Evolutionary conservation across 2,329 filamentous ascomycete genomes (phyloP).

Genomic region (Pestalotiopsis fici): DNA sequence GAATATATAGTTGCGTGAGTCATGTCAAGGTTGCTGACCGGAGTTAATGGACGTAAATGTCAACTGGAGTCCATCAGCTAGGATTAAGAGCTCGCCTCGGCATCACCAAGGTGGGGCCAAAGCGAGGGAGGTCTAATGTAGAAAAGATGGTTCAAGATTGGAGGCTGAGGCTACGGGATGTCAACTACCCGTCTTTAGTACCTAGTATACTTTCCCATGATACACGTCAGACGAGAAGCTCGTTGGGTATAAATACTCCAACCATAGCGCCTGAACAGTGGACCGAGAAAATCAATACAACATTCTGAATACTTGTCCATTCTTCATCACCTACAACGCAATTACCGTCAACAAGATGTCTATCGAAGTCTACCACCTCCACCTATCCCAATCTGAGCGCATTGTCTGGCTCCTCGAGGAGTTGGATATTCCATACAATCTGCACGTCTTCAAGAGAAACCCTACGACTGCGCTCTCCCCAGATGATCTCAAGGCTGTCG

Average conservation of each 20-base stretch:
- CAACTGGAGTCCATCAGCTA: background rate
- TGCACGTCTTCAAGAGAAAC: conserved; percentile 9
- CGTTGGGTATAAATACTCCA: too few relatives aligned
- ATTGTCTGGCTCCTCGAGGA: conserved; percentile 20
- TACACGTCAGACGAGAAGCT: too few relatives aligned
- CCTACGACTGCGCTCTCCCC: conserved; percentile 9
- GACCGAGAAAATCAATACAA: too few relatives aligned
- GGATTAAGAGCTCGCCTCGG: background rate
- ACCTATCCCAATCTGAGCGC: conserved; percentile 18
- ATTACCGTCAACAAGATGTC: conserved; percentile 11
- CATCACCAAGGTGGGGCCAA: background rate
- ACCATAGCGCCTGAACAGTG: too few relatives aligned
- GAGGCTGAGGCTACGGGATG: too few relatives aligned
- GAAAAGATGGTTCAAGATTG: too few relatives aligned
- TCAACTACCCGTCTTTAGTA: too few relatives aligned
- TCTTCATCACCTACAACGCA: background rate
- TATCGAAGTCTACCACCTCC: conserved; percentile 17
- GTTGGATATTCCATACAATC: conserved; percentile 14
- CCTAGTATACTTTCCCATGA: too few relatives aligned
- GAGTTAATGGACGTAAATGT: background rate
- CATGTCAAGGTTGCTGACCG: background rate
- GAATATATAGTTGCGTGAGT: background rate
- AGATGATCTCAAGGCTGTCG: conserved; percentile 10
- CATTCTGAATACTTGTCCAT: background rate
- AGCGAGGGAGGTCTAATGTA: too few relatives aligned